Conservation (phyloP, 2,329 filamentous ascomycete genomes). For the Aspergillus eucalypticola region DNA sequence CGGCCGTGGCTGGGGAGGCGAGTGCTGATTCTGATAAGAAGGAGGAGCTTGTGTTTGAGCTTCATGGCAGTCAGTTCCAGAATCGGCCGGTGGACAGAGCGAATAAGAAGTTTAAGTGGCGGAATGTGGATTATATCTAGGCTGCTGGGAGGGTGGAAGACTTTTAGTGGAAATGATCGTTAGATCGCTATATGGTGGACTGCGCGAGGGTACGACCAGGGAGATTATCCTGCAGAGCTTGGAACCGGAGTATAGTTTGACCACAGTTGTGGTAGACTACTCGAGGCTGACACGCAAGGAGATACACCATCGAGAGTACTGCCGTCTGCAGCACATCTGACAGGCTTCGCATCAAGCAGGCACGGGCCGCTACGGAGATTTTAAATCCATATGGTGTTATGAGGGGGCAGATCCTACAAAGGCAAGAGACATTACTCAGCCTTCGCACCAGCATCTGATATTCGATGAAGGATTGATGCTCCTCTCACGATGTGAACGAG, state of each 20-base stretch:
- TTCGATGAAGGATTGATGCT: not conserved
- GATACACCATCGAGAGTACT: not conserved
- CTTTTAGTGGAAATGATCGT: not conserved
- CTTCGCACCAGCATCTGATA: no score
- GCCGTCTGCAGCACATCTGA: not conserved
- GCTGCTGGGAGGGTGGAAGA: not conserved
- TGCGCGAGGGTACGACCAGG: not conserved
- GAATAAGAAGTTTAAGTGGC: slow-evolving; percentile 87
- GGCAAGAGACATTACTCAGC: no score
- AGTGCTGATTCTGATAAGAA: slow-evolving; percentile 17
- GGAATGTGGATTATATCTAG: slow-evolving; percentile 75
- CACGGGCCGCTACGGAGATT: not conserved
- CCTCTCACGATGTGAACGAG: not conserved
- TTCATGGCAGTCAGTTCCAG: slow-evolving; percentile 85
- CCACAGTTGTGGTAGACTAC: not conserved
- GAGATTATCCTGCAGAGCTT: not conserved
- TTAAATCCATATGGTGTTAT: no score
- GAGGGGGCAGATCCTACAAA: no score
- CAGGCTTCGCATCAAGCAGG: not conserved
- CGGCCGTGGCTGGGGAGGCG: slow-evolving; percentile 18
- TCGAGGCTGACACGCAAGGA: not conserved
- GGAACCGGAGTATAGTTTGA: not conserved
- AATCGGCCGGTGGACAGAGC: slow-evolving; percentile 79
- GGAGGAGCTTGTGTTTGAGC: slow-evolving; percentile 71
- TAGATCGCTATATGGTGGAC: not conserved